A percentile compares a stretch with the other conserved stretches of the same genome.
phyloP scores from a whole-genome alignment of 2,329 filamentous ascomycete genomes.

The Sphaceloma murrayae region DNA sequence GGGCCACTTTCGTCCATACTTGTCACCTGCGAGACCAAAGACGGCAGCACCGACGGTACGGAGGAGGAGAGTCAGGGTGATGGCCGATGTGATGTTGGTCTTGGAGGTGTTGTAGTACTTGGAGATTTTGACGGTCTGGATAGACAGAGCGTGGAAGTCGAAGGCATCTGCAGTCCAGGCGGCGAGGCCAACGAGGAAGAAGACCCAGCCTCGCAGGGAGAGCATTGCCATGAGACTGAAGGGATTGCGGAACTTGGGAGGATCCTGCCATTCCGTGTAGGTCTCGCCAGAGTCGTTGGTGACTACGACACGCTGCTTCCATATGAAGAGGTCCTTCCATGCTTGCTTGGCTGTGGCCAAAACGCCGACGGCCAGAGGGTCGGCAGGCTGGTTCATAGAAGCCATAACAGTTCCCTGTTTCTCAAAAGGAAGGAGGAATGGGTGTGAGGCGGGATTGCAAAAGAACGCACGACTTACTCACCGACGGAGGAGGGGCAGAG shows the following conservation, averaged over 20 bases:
- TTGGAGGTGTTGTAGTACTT: slow-evolving; percentile 50
- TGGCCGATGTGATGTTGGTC: slow-evolving; percentile 63
- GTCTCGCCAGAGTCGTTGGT: slow-evolving; percentile 56
- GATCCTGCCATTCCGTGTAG: slow-evolving; percentile 57
- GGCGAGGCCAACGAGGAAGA: slow-evolving; percentile 61
- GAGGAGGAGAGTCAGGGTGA: slow-evolving; percentile 65
- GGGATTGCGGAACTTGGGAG: slow-evolving; percentile 59
- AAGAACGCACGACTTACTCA: background rate
- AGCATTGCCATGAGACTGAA: slow-evolving; percentile 58
- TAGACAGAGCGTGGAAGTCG: slow-evolving; percentile 71
- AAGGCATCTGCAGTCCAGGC: slow-evolving; percentile 78
- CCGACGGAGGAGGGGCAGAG: too few species aligned
- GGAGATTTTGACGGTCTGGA: slow-evolving; percentile 64
- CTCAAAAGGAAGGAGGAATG: background rate
- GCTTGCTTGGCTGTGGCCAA: slow-evolving; percentile 56
- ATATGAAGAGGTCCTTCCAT: slow-evolving; percentile 56
- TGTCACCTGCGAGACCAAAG: slow-evolving; percentile 70
- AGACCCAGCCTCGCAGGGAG: slow-evolving; percentile 58
- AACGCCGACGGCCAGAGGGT: slow-evolving; percentile 57
- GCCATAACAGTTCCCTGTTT: background rate
- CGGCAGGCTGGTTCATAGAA: slow-evolving; percentile 44
- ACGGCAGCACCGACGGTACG: slow-evolving; percentile 63
- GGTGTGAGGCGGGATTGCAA: background rate
- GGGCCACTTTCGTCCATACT: slow-evolving; percentile 73
- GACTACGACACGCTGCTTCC: slow-evolving; percentile 63